These are phyloP conservation scores for Cordyceps tenuipes DNA, from an alignment of 2,329 filamentous ascomycete genomes.

Conservation along the genomic window DNA sequence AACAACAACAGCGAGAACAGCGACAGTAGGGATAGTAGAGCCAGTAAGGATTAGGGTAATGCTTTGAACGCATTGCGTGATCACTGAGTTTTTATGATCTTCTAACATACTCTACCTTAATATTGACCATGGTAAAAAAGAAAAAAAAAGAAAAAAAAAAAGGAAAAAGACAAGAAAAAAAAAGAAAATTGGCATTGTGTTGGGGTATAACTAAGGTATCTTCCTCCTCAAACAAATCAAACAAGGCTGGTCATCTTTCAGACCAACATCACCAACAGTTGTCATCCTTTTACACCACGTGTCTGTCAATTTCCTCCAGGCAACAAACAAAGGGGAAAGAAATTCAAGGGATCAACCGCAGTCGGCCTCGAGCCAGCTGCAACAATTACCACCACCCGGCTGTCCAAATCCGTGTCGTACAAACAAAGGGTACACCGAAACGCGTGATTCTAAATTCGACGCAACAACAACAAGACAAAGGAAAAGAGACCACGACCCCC, in stretches of 20 bases:
- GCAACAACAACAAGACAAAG: conserved; percentile 17
- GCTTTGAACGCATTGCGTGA: too few species aligned
- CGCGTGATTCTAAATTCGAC: conserved; percentile 12
- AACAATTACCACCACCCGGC: conserved; percentile 6
- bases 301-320: conserved; percentile 7
- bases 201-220: conserved; percentile 17
- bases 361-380: neutral
- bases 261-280: neutral
- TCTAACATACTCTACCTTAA: too few species aligned
- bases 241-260: neutral
- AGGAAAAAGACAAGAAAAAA: neutral
- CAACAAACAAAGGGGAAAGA: conserved; percentile 1
- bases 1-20: too few species aligned
- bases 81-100: too few species aligned
- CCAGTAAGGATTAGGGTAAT: too few species aligned
- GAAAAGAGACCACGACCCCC: neutral
- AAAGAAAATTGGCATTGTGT: conserved; percentile 6
- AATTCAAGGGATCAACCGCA: neutral
- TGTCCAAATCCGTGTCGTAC: conserved; percentile 11
- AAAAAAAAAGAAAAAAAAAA: neutral
- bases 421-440: conserved; percentile 14
- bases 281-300: neutral
- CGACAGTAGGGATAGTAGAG: too few species aligned
- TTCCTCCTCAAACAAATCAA: conserved; percentile 9
- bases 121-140: too few species aligned